Evolutionary conservation across 129 eudicot species (phyloP).

Genomic region (Tagetes erecta): DNA sequence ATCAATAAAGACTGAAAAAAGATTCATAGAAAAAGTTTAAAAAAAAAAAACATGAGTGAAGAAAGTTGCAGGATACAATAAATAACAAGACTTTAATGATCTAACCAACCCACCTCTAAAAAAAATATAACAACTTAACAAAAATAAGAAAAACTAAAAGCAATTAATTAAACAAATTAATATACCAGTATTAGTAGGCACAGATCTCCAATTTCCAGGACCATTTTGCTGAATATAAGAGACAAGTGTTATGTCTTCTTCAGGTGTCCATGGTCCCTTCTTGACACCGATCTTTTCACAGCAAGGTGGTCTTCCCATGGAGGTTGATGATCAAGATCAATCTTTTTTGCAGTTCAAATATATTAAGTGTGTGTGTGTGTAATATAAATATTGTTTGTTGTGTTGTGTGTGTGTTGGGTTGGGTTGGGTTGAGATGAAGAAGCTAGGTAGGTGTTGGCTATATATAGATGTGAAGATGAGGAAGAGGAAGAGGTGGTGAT

Average conservation of each 20-base stretch:
- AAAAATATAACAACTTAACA: neutral
- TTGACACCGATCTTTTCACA: slow-evolving; percentile 63
- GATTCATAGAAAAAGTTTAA: neutral
- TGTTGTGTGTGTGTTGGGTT: slow-evolving; percentile 31
- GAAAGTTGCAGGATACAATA: slow-evolving; percentile 32
- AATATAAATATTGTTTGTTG: slow-evolving; percentile 1
- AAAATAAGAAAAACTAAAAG: slow-evolving; percentile 5
- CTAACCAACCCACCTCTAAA: slow-evolving; percentile 38
- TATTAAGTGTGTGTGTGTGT: slow-evolving; percentile 7
- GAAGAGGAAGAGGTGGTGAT: slow-evolving; percentile 20
- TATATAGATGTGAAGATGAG: slow-evolving; percentile 40
- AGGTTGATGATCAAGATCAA: slow-evolving; percentile 13
- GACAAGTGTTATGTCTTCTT: slow-evolving; percentile 52
- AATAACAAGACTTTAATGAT: slow-evolving; percentile 39
- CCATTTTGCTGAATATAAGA: slow-evolving; percentile 63
- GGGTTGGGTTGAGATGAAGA: neutral
- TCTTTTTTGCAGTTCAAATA: slow-evolving; percentile 9
- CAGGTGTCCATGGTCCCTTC: slow-evolving; percentile 69
- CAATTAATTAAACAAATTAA: neutral
- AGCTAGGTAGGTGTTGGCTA: slow-evolving; percentile 4
- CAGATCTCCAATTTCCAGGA: slow-evolving; percentile 75
- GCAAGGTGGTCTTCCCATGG: slow-evolving; percentile 75
- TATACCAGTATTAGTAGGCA: slow-evolving; percentile 63
- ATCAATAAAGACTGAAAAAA: no score
- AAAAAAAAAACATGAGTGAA: slow-evolving; percentile 11